Evolutionary conservation across 352 stramenopile species (phyloP), one percentile per base, ranked within the genome.

Genomic region (Phytophthora tubulina): DNA sequence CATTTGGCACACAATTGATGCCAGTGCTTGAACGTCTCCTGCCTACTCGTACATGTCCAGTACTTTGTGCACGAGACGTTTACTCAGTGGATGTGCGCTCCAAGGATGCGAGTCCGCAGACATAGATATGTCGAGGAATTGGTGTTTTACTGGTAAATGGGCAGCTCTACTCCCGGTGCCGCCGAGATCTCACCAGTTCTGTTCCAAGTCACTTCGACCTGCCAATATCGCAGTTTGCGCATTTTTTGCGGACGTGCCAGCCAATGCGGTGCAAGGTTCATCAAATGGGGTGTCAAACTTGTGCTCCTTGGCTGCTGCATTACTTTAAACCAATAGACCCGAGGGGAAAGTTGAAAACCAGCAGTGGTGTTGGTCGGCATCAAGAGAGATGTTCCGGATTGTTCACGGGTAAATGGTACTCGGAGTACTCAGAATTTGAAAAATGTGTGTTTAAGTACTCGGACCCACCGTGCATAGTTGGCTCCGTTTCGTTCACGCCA

Each of bases 111-210:
- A 57, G 88, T 91, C 44, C 70, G 65, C 2, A 92, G 66, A 13
- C 68, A 54, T 3, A 76, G 53, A 13, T 56, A 80, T 7, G 57
- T 55, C 15, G 70, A 68, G 1, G 53, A 55, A 35, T 41, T 76
- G 4, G 14, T 50, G 4, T 55, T 67, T 35, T 80, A 73, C 41
- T 71, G 78, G 65, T 89, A 86, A 14, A 90, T 80, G 6, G 84
- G 82, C 4, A 89, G 36, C 27, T 84, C 69, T 6, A 92, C 68
- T 8, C 75, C 64, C 0, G 87, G 75, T 6, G 89, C 79, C 11
- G 77, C 84, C 17, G 86, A 89, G 21, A 94, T 82, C 53, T 92
- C 84, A 91, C 89, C 89, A 96, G 53, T 94, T 83, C 58, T 95
- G 84, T 17, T 90, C 72, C n/a, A 95, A 77, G 59, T 96, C 89